phyloP scores from a whole-genome alignment of 1,284 basidiomycete species.

The Leccinum proliferum region DNA sequence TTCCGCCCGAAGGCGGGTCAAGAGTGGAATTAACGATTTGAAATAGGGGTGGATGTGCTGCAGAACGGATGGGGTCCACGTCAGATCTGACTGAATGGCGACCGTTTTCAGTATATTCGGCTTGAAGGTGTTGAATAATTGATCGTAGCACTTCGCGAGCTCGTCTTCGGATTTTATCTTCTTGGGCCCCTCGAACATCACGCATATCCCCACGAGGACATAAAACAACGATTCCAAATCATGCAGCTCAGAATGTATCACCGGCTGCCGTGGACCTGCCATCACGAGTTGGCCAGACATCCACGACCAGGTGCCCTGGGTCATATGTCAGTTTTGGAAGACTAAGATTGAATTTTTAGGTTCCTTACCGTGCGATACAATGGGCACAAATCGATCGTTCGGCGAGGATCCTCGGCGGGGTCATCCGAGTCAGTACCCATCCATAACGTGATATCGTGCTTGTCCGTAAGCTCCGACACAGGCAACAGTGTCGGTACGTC shows the following conservation, averaged over 20 bases:
- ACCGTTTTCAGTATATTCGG: not conserved
- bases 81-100: not conserved
- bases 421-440: not conserved
- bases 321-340: not conserved
- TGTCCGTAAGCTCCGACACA: not conserved
- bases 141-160: not conserved
- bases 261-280: not conserved
- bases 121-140: not conserved
- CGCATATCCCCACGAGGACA: not conserved
- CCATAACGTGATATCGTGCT: not conserved
- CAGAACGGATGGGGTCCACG: not conserved
- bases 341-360: not conserved
- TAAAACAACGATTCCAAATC: not conserved
- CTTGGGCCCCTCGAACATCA: not conserved
- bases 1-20: not conserved
- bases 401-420: not conserved
- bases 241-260: not conserved
- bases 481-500: not conserved
- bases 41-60: not conserved
- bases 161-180: not conserved
- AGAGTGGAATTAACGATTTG: not conserved
- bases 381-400: not conserved
- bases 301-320: not conserved
- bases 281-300: not conserved
- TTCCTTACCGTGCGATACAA: not conserved